Conservation (phyloP, 441 rosid species). For the Pelargonium citronellum region DNA sequence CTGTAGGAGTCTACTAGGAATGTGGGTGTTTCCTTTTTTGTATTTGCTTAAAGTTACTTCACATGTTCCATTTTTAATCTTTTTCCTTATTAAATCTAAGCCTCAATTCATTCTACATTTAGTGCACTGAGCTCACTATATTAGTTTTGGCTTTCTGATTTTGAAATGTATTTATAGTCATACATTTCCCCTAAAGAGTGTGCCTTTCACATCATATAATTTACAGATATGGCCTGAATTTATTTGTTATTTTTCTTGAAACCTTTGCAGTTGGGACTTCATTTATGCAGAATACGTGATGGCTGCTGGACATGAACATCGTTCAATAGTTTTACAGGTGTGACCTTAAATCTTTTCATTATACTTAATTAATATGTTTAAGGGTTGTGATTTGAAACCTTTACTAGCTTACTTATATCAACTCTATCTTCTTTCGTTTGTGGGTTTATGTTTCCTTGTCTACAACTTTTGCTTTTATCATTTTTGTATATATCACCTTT, state of each 20-base stretch:
- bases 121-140: neutral
- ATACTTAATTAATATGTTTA: neutral
- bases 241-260: neutral
- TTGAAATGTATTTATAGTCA: neutral
- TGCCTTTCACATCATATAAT: neutral
- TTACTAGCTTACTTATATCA: neutral
- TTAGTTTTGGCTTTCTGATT: neutral
- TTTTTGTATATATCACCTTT: neutral
- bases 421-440: neutral
- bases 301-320: conserved; percentile 96
- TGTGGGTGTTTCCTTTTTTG: neutral
- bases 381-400: too few relatives aligned
- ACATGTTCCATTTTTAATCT: neutral
- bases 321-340: conserved; percentile 98
- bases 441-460: neutral
- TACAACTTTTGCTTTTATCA: neutral
- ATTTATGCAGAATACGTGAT: conserved; percentile 97
- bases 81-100: neutral
- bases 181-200: neutral
- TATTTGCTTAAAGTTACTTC: neutral
- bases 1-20: neutral
- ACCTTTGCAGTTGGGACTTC: conserved; percentile 84
- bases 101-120: neutral
- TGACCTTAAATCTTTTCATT: neutral
- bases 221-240: too few relatives aligned